A percentile compares a stretch with the other conserved stretches of the same genome.
phyloP scores from a whole-genome alignment of 1,139 yeast species.

The Tardiomyces digboiensis region DNA sequence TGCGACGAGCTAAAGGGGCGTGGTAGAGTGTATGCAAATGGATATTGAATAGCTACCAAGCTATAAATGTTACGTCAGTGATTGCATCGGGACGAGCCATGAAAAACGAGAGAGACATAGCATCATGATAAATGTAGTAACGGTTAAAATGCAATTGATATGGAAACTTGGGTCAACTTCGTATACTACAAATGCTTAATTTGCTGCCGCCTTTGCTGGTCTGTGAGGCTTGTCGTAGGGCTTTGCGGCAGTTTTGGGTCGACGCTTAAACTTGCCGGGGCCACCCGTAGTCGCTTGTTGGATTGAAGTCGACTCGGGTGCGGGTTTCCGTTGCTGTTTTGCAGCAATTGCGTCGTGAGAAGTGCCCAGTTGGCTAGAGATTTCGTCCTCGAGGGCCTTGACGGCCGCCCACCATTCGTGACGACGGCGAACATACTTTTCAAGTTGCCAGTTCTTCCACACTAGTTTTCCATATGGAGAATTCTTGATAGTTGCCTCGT shows the following conservation, averaged over 20 bases:
- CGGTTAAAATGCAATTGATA: no score
- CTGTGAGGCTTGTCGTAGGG: not conserved
- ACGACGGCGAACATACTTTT: conserved; percentile 60
- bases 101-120: no score
- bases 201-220: no score
- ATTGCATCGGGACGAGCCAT: no score
- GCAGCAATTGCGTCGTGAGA: not conserved
- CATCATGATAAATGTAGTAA: no score
- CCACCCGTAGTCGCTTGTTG: no score
- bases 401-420: conserved; percentile 74
- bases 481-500: conserved; percentile 64
- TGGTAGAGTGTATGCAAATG: no score
- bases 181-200: no score
- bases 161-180: no score
- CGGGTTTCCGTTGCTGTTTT: not conserved
- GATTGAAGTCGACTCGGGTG: not conserved
- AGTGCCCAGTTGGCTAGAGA: conserved; percentile 5
- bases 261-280: not conserved
- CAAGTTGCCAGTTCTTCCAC: conserved; percentile 95
- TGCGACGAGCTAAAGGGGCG: conserved; percentile 41
- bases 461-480: conserved; percentile 84
- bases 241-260: not conserved
- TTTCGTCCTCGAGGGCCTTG: conserved; percentile 53
- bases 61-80: no score
- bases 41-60: no score